Evolutionary conservation across 2,329 filamentous ascomycete genomes (phyloP), one percentile per base, ranked within the genome.

Genomic region (Ceratocystis cubensis): DNA sequence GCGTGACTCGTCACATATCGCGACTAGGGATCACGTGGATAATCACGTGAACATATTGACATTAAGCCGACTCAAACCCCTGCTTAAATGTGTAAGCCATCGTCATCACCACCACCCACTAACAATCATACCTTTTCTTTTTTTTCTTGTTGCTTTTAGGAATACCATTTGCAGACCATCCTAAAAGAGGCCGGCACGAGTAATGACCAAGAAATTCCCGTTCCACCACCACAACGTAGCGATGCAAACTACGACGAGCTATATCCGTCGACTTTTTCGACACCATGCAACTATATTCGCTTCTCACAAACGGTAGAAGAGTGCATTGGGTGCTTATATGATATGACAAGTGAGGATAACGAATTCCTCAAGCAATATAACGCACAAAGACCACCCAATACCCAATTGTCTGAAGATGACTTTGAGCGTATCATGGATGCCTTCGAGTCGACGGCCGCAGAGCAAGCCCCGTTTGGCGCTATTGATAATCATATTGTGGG

Each of bases 261-360:
- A 72, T 97, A 97, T 75, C 84, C 88, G 63, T 85, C 84, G 70
- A 79, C 81, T 67, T 96, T 93, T 77, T 83, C 86, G 72, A 88
- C 95, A 75, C 91, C 94, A 64, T 86, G 87, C 69, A 94, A 92
- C 69, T 97, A 97, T 77, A 96, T 99, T 75, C 91, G 93, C 70
- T 97, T 96, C 78, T 97, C 94, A 70, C 93, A 96, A 71, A 99
- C 94, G 2, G 93, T 99, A 69, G 94, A 99, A 78, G 94, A 99
- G 77, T 96, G 88, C 72, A 88, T 91, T 73, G 89, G 89, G 72
- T 89, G 88, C 74, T 84, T 87, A 72, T 99, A 99, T 85, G 91
- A 96, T 78, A 93, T 97, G 88, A 92, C 87, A 33, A 86, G 88
- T 70, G 91, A 96, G 73, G 94, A 99, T 77, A 88, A 91, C 75